Evolutionary conservation across 2,329 filamentous ascomycete genomes (phyloP).

Genomic region (Tolypocladium album): DNA sequence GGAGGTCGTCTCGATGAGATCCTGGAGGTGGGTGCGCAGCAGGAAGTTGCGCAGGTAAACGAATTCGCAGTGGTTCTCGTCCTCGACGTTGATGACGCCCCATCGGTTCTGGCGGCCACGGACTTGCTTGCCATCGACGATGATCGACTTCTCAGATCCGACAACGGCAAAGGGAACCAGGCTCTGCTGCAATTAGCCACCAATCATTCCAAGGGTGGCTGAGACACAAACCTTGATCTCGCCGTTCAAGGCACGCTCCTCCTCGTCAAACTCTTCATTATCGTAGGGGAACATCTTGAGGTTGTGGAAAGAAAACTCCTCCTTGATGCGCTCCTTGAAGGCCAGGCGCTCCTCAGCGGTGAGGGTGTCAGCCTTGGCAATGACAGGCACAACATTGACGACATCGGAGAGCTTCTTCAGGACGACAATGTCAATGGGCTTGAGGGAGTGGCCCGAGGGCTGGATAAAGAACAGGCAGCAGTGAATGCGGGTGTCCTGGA

Average conservation of each 20-base stretch:
- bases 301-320: conserved; percentile 99
- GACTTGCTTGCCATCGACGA: conserved; percentile 94
- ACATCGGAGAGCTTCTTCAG: conserved; percentile 99
- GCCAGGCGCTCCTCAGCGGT: conserved; percentile 90
- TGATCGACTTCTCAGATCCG: conserved; percentile 95
- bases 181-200: conserved; percentile 40
- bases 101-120: conserved; percentile 97
- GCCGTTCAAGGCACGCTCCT: conserved; percentile 85
- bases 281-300: conserved; percentile 99
- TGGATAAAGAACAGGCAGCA: conserved; percentile 99
- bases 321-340: conserved; percentile 99
- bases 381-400: conserved; percentile 97
- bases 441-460: conserved; percentile 93
- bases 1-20: conserved; percentile 96
- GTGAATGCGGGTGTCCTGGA: conserved; percentile 98
- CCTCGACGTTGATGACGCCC: conserved; percentile 99
- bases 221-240: conserved; percentile 75
- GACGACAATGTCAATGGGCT: conserved; percentile 98
- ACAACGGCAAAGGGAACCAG: conserved; percentile 97
- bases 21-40: conserved; percentile 94
- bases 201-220: neutral
- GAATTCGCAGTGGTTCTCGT: conserved; percentile 99
- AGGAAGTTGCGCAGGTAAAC: conserved; percentile 98
- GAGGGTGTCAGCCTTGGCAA: conserved; percentile 94
- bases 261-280: conserved; percentile 96